phyloP scores from a whole-genome alignment of 306 rosid species.

The Dryas octopetala region DNA sequence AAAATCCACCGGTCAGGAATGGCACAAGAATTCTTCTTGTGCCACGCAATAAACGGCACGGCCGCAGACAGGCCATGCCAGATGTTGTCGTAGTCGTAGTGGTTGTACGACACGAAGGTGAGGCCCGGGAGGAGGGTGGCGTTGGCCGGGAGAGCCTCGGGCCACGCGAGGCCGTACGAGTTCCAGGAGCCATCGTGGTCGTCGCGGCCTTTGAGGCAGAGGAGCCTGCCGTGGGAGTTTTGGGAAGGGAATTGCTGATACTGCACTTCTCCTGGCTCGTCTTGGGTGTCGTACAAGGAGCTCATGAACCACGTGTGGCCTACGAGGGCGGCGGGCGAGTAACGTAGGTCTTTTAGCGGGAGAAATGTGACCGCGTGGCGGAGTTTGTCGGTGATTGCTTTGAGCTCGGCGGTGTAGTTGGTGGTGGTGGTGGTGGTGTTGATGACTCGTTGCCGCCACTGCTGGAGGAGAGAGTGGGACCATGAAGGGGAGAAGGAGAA shows the following conservation, averaged over 20 bases:
- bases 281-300: conserved; percentile 51
- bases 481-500: not conserved
- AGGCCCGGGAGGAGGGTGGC: conserved; percentile 54
- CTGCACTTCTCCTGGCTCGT: conserved; percentile 57
- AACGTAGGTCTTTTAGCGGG: conserved; percentile 66
- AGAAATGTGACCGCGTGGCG: conserved; percentile 56
- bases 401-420: not conserved
- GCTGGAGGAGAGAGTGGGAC: conserved; percentile 27
- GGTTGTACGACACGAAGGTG: conserved; percentile 68
- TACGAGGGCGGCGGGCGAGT: conserved; percentile 30
- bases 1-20: conserved; percentile 50
- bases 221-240: conserved; percentile 37
- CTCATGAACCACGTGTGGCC: conserved; percentile 87
- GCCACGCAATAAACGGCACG: conserved; percentile 70
- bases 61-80: conserved; percentile 65
- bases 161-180: conserved; percentile 62
- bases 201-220: conserved; percentile 60
- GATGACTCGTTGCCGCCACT: conserved; percentile 34
- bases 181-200: conserved; percentile 68
- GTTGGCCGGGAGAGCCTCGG: conserved; percentile 49
- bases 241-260: conserved; percentile 65
- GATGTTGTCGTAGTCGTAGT: conserved; percentile 53
- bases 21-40: conserved; percentile 36
- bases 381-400: conserved; percentile 32
- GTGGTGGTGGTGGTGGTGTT: conserved; percentile 5